Evolutionary conservation across 1,284 basidiomycete species (phyloP).

Genomic region (Phenoliferia sp.): DNA sequence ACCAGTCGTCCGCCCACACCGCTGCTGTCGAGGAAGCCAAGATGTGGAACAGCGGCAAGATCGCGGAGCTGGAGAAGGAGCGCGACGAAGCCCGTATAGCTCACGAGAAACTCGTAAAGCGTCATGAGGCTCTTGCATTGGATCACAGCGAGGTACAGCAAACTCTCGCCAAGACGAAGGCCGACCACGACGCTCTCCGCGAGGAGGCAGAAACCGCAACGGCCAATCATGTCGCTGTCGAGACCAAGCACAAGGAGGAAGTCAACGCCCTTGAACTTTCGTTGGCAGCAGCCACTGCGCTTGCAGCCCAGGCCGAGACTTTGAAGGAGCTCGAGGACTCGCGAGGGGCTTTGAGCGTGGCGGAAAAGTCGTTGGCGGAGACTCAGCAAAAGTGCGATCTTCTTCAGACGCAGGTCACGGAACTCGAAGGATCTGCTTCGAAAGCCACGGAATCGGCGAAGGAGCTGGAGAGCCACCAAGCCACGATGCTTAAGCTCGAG

Average conservation of each 20-base stretch:
- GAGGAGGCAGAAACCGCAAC: slow-evolving; percentile 2
- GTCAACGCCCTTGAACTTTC: background rate
- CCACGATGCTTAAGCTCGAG: slow-evolving; percentile 67
- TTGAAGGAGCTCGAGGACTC: slow-evolving; percentile 40
- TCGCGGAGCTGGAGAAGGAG: slow-evolving; percentile 52
- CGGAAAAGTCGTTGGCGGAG: slow-evolving; percentile 42
- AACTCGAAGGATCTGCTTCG: slow-evolving; percentile 31
- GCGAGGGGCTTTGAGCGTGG: slow-evolving; percentile 40
- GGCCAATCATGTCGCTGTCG: slow-evolving; percentile 5
- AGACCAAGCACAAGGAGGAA: background rate
- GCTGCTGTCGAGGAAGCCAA: background rate
- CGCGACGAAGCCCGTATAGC: slow-evolving; percentile 67
- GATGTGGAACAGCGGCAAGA: slow-evolving; percentile 5
- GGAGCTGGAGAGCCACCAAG: slow-evolving; percentile 70
- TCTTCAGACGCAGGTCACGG: slow-evolving; percentile 37
- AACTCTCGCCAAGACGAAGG: background rate
- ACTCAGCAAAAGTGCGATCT: slow-evolving; percentile 42
- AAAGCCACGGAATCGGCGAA: too few species aligned
- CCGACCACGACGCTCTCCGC: slow-evolving; percentile 3
- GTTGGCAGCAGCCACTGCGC: background rate
- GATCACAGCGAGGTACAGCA: slow-evolving; percentile 4
- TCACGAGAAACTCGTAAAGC: slow-evolving; percentile 55
- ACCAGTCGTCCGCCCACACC: slow-evolving; percentile 62
- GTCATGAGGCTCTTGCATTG: slow-evolving; percentile 1
- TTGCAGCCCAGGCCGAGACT: background rate